phyloP scores from a whole-genome alignment of 2,329 filamentous ascomycete genomes.

The Ascochyta koolunga region DNA sequence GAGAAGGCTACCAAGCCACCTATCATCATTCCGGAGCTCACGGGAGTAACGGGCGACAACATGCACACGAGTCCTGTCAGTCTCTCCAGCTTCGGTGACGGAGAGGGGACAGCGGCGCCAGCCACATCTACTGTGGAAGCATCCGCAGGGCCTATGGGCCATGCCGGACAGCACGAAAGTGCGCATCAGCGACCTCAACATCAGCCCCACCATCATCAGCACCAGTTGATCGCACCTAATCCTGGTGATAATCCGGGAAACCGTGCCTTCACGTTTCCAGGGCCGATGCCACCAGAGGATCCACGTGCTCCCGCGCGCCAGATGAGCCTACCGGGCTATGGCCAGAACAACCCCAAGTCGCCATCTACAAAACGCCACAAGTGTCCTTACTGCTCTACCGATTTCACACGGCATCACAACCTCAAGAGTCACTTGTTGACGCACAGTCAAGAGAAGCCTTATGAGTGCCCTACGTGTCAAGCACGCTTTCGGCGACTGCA shows the following conservation, averaged over 20 bases:
- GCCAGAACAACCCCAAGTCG: slow-evolving; percentile 67
- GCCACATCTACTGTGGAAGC: slow-evolving; percentile 59
- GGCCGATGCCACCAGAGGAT: slow-evolving; percentile 58
- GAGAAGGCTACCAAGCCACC: slow-evolving; percentile 53
- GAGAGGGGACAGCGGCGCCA: slow-evolving; percentile 54
- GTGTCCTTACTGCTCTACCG: slow-evolving; percentile 93
- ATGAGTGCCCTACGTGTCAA: slow-evolving; percentile 89
- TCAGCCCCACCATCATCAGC: slow-evolving; percentile 39
- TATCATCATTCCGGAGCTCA: slow-evolving; percentile 56
- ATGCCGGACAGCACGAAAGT: slow-evolving; percentile 41
- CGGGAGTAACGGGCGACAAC: slow-evolving; percentile 48
- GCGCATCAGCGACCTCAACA: slow-evolving; percentile 44
- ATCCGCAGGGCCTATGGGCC: slow-evolving; percentile 54
- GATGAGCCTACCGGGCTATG: slow-evolving; percentile 64
- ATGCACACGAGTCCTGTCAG: slow-evolving; percentile 61
- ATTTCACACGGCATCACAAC: slow-evolving; percentile 97
- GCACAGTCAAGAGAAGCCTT: slow-evolving; percentile 98
- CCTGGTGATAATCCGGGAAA: slow-evolving; percentile 49
- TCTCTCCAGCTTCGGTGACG: slow-evolving; percentile 60
- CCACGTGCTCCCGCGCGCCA: slow-evolving; percentile 61
- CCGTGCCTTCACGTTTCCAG: slow-evolving; percentile 69
- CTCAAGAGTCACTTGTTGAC: slow-evolving; percentile 96
- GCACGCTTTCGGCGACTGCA: slow-evolving; percentile 91
- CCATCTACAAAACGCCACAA: slow-evolving; percentile 89
- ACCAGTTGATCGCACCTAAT: slow-evolving; percentile 45